Conservation (phyloP, 768 basidiomycete genomes). For the Glaciozyma martinii region DNA sequence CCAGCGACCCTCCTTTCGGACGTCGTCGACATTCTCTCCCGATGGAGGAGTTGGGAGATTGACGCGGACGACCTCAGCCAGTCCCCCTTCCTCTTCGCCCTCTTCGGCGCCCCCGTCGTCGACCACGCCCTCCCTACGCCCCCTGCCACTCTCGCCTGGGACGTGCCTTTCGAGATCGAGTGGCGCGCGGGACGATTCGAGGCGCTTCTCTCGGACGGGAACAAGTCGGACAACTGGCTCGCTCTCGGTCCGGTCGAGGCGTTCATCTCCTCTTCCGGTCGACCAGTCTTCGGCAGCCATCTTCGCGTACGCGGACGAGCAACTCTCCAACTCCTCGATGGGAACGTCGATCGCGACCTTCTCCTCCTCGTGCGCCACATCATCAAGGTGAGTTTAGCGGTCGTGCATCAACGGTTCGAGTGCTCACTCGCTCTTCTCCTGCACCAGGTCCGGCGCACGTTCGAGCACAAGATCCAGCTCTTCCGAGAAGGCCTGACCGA, state of each 20-base stretch:
- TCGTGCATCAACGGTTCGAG: constrained; percentile 8
- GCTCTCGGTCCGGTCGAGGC: constrained; percentile 10
- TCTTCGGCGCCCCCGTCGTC: neutral
- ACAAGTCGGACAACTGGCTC: constrained; percentile 2
- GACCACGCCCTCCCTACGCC: neutral
- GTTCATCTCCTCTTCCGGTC: neutral
- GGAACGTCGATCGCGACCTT: constrained; percentile 21
- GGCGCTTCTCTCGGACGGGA: neutral
- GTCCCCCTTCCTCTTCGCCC: constrained; percentile 4
- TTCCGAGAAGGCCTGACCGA: neutral
- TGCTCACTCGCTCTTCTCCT: neutral
- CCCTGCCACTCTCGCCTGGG: neutral
- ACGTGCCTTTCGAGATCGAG: neutral
- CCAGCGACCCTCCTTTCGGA: neutral
- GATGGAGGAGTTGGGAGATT: constrained; percentile 20
- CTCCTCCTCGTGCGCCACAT: constrained; percentile 29
- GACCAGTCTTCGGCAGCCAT: neutral
- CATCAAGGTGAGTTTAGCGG: constrained; percentile 13
- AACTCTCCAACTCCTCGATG: constrained; percentile 1
- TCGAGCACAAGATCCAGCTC: constrained; percentile 22
- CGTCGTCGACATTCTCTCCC: constrained; percentile 1
- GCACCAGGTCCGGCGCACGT: constrained; percentile 13
- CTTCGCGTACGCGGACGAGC: neutral
- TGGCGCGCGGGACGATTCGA: neutral
- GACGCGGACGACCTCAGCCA: constrained; percentile 11